Conservation (phyloP, 208 protist species). For the Acanthamoeba culbertsoni region DNA sequence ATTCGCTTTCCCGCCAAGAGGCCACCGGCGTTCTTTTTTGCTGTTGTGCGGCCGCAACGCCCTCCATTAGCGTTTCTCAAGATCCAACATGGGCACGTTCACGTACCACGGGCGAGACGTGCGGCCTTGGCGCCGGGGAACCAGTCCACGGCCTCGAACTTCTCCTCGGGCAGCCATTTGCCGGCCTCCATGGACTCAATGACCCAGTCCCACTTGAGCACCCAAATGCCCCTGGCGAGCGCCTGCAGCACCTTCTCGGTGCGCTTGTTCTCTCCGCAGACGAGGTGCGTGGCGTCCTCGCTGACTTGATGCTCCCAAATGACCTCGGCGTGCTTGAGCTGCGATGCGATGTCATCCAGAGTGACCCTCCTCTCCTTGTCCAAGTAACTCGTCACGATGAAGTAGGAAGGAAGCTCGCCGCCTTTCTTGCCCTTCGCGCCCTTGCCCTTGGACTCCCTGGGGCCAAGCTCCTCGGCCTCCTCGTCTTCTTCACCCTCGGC, state of each 20-base stretch:
- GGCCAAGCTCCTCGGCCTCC: neutral
- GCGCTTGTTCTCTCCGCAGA: neutral
- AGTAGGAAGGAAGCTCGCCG: neutral
- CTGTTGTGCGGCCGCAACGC: too few species aligned
- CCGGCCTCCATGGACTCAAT: constrained; percentile 32
- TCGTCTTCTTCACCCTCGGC: neutral
- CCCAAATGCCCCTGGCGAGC: neutral
- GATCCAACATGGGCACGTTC: neutral
- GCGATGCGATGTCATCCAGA: neutral
- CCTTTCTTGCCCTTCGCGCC: neutral
- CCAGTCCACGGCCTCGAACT: constrained; percentile 28
- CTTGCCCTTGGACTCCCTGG: neutral
- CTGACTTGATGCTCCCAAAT: neutral
- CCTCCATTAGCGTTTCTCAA: too few species aligned
- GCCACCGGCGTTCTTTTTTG: neutral
- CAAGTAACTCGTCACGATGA: neutral
- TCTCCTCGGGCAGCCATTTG: constrained; percentile 31
- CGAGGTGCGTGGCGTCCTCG: neutral
- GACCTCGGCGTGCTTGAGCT: neutral
- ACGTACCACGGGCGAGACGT: neutral
- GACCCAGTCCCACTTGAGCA: constrained; percentile 44
- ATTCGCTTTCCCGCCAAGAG: neutral
- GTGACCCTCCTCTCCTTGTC: neutral
- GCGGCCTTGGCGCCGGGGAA: constrained; percentile 13
- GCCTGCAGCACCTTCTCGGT: constrained; percentile 37